Evolutionary conservation across 2,329 filamentous ascomycete species (phyloP).

Genomic region (Colletotrichum gigasporum): DNA sequence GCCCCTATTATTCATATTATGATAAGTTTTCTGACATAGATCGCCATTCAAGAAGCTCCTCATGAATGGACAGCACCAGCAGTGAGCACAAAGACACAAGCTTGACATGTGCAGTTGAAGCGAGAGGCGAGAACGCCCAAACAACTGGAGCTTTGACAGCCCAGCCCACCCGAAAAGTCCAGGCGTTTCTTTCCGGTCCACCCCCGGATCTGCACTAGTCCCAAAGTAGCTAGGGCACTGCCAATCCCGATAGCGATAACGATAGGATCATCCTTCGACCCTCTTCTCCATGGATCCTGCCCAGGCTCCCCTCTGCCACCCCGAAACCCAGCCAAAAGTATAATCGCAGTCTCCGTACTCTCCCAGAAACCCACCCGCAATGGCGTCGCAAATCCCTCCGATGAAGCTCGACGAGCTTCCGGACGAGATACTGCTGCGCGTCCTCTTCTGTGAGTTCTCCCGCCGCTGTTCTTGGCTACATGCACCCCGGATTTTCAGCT

Average conservation of each 20-base stretch:
- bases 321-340: constrained; percentile 16
- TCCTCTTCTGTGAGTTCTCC: constrained; percentile 50
- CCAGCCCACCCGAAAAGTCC: constrained; percentile 21
- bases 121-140: not conserved
- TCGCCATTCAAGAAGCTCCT: not conserved
- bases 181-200: constrained; percentile 28
- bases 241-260: constrained; percentile 28
- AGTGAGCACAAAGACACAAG: not conserved
- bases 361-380: constrained; percentile 30
- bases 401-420: constrained; percentile 63
- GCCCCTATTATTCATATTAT: not conserved
- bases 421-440: constrained; percentile 70
- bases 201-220: constrained; percentile 31
- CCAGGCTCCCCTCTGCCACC: constrained; percentile 23
- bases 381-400: constrained; percentile 23
- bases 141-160: constrained; percentile 23
- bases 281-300: constrained; percentile 24
- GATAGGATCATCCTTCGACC: constrained; percentile 28
- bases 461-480: constrained; percentile 3
- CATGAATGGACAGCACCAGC: no score
- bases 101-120: not conserved
- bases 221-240: not conserved
- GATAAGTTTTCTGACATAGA: not conserved
- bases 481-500: constrained; percentile 19
- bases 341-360: not conserved